Evolutionary conservation across 176 grass and related monocot genomes (phyloP).

Genomic region (Bolboschoenus planiculmis): DNA sequence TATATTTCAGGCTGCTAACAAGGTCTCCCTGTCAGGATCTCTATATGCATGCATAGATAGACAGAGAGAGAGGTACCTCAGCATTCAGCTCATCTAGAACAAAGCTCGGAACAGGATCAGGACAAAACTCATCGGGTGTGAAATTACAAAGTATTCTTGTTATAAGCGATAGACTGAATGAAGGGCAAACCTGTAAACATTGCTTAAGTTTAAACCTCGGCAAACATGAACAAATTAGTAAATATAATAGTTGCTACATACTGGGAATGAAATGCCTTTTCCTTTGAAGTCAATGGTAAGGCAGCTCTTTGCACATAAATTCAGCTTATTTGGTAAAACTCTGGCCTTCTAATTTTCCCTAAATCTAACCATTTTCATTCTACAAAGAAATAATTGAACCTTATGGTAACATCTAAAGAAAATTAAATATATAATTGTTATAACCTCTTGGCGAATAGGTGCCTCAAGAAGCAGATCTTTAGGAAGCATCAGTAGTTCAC

Average conservation of each 20-base stretch:
- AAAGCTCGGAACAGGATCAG: slow-evolving; percentile 66
- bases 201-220: slow-evolving; percentile 20
- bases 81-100: slow-evolving; percentile 88
- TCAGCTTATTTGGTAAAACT: not conserved
- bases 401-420: not conserved
- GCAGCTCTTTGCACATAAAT: not conserved
- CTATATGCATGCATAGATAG: not conserved
- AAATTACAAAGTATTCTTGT: slow-evolving; percentile 86
- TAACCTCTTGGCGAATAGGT: slow-evolving; percentile 76
- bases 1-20: not conserved
- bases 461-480: slow-evolving; percentile 93
- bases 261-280: not conserved
- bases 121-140: slow-evolving; percentile 88
- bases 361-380: not conserved
- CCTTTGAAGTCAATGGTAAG: not conserved
- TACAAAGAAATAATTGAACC: not conserved
- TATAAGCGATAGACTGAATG: slow-evolving; percentile 58
- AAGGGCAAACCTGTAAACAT: slow-evolving; percentile 69
- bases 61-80: slow-evolving; percentile 42
- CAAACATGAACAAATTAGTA: not conserved
- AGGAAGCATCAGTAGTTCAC: slow-evolving; percentile 93
- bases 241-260: not conserved
- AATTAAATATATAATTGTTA: slow-evolving; percentile 1
- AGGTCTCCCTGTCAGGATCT: not conserved
- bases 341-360: not conserved